Evolutionary conservation across 192 early-diverging fungal species (phyloP).

Genomic region (Entomortierella parvispora): DNA sequence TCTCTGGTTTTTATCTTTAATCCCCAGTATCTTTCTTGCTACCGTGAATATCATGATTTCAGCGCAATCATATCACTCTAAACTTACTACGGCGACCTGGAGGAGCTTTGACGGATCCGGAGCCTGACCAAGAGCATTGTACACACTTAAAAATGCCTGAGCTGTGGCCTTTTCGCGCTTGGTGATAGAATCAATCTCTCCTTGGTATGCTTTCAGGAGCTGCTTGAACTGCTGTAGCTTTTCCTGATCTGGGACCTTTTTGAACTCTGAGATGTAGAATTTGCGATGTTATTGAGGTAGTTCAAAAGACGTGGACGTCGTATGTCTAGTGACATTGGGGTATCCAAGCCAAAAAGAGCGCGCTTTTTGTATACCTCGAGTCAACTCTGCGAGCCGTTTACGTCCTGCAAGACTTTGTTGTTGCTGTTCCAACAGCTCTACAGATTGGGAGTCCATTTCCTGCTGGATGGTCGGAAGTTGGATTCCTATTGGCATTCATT

Average conservation of each 20-base stretch:
- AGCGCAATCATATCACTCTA: no score
- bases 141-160: conserved; percentile 81
- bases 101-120: conserved; percentile 86
- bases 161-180: conserved; percentile 86
- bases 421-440: conserved; percentile 87
- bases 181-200: conserved; percentile 91
- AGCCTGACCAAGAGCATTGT: conserved; percentile 81
- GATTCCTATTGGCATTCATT: conserved; percentile 56
- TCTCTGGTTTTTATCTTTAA: not conserved
- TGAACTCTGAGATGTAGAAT: conserved; percentile 70
- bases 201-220: conserved; percentile 88
- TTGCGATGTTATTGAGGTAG: not conserved
- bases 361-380: conserved; percentile 68
- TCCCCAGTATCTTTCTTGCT: no score
- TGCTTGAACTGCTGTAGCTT: conserved; percentile 82
- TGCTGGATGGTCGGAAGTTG: conserved; percentile 75
- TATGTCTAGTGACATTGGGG: not conserved
- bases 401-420: conserved; percentile 78
- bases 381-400: conserved; percentile 88
- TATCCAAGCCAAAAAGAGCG: no score
- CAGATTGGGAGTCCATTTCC: conserved; percentile 78
- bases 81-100: conserved; percentile 63
- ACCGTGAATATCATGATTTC: no score
- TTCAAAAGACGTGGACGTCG: not conserved
- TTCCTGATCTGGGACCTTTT: conserved; percentile 77